Evolutionary conservation across 345 rosid genomes (phyloP).

Genomic region (Eucalyptus guilfoylei): DNA sequence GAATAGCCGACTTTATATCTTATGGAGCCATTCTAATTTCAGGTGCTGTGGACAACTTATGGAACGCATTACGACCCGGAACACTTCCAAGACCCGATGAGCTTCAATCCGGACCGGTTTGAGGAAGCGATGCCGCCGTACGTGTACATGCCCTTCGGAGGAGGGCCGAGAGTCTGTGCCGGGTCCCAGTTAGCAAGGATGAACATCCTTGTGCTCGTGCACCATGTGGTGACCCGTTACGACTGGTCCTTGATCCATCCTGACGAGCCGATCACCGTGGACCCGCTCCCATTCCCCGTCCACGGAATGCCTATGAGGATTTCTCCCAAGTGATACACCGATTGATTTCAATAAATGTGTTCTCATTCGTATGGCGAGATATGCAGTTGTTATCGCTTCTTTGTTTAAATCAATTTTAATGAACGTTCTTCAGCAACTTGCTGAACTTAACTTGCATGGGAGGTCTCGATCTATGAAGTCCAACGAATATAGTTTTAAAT

Average conservation of each 20-base stretch:
- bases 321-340: conserved; percentile 14
- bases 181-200: conserved; percentile 72
- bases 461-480: not conserved
- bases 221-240: conserved; percentile 31
- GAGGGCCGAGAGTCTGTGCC: conserved; percentile 64
- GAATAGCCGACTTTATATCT: too few species aligned
- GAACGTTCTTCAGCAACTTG: not conserved
- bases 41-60: conserved; percentile 63
- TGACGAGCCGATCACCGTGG: conserved; percentile 40
- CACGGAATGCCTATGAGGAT: conserved; percentile 56
- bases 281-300: conserved; percentile 65
- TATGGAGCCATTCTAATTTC: not conserved
- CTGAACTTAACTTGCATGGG: not conserved
- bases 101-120: conserved; percentile 8
- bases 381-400: not conserved
- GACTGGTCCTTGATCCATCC: conserved; percentile 45
- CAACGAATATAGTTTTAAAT: not conserved
- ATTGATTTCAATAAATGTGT: not conserved
- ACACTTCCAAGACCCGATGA: conserved; percentile 35
- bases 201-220: conserved; percentile 45
- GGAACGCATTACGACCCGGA: conserved; percentile 45
- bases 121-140: conserved; percentile 34
- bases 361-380: not conserved
- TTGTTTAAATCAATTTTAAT: not conserved
- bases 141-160: conserved; percentile 56